Evolutionary conservation across 352 stramenopile genomes (phyloP).

Genomic region (Pythium periplocum): DNA sequence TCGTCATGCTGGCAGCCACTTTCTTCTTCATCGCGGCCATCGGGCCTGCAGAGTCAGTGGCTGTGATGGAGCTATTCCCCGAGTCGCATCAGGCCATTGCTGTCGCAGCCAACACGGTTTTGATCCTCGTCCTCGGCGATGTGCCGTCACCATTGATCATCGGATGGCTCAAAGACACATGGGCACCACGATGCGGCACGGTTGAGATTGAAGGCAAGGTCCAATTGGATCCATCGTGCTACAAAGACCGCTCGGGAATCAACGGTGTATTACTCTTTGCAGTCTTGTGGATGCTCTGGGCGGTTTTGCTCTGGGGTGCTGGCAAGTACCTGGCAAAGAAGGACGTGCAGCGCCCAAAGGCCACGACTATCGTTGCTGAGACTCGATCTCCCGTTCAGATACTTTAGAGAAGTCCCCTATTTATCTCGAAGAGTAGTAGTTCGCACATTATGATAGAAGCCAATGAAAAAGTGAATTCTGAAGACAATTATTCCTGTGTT

Average conservation of each 20-base stretch:
- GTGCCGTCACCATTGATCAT: slow-evolving; percentile 87
- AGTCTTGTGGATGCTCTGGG: slow-evolving; percentile 53
- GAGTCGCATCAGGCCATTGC: slow-evolving; percentile 64
- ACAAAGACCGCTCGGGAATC: slow-evolving; percentile 37
- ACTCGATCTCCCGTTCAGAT: no score
- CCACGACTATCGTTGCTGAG: no score
- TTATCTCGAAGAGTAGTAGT: no score
- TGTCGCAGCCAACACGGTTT: slow-evolving; percentile 75
- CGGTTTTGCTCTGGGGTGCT: slow-evolving; percentile 41
- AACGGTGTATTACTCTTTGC: slow-evolving; percentile 49
- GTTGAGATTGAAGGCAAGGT: slow-evolving; percentile 38
- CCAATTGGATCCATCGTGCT: slow-evolving; percentile 42
- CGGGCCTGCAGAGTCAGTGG: slow-evolving; percentile 55
- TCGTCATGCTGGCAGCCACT: slow-evolving; percentile 44
- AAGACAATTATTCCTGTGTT: no score
- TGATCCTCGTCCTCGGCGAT: slow-evolving; percentile 88
- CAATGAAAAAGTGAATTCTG: no score
- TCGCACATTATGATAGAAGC: no score
- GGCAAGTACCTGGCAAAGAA: slow-evolving; percentile 3
- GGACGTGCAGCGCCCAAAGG: no score
- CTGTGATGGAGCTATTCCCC: slow-evolving; percentile 76
- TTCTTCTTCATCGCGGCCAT: slow-evolving; percentile 52
- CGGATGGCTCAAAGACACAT: slow-evolving; percentile 78
- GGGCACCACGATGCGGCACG: slow-evolving; percentile 69
- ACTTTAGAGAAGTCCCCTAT: no score